phyloP scores from a whole-genome alignment of 768 basidiomycete genomes.

The Leccinum sublutescens region DNA sequence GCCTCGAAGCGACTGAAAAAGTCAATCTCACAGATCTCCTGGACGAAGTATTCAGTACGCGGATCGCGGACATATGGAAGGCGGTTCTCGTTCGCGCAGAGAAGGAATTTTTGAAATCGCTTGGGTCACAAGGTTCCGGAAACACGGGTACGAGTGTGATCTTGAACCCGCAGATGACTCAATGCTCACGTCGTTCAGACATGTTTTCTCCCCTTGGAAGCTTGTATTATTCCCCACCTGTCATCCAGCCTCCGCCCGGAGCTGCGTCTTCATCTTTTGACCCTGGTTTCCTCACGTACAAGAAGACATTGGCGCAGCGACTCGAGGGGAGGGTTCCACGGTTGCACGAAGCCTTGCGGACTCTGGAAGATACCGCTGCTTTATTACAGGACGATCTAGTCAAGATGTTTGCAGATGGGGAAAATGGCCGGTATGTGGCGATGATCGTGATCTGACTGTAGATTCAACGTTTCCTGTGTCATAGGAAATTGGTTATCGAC shows the following conservation, averaged over 20 bases:
- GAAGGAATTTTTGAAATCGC: conserved; percentile 42
- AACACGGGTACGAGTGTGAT: conserved; percentile 17
- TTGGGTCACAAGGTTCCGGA: conserved; percentile 31
- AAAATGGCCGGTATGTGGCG: conserved; percentile 43
- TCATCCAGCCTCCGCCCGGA: conserved; percentile 45
- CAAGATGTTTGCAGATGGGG: conserved; percentile 40
- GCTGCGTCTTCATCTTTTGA: conserved; percentile 36
- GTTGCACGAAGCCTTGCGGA: conserved; percentile 55
- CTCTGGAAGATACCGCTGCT: conserved; percentile 42
- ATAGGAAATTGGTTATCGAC: conserved; percentile 41
- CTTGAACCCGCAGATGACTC: neutral
- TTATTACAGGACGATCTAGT: conserved; percentile 60
- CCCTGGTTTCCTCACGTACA: conserved; percentile 60
- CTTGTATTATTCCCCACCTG: conserved; percentile 53
- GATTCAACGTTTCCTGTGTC: conserved; percentile 1
- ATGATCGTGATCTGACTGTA: neutral
- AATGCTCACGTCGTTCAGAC: conserved; percentile 38
- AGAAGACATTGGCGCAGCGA: conserved; percentile 55
- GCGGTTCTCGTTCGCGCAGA: conserved; percentile 43
- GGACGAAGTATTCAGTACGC: conserved; percentile 52
- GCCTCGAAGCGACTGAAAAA: conserved; percentile 50
- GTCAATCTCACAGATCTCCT: conserved; percentile 42
- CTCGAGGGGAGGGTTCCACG: conserved; percentile 63
- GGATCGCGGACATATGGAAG: conserved; percentile 62
- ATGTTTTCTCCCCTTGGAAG: conserved; percentile 46